These are phyloP conservation scores for Roridomyces roridus DNA, from an alignment of 768 basidiomycete species.

Conservation along the genomic window DNA sequence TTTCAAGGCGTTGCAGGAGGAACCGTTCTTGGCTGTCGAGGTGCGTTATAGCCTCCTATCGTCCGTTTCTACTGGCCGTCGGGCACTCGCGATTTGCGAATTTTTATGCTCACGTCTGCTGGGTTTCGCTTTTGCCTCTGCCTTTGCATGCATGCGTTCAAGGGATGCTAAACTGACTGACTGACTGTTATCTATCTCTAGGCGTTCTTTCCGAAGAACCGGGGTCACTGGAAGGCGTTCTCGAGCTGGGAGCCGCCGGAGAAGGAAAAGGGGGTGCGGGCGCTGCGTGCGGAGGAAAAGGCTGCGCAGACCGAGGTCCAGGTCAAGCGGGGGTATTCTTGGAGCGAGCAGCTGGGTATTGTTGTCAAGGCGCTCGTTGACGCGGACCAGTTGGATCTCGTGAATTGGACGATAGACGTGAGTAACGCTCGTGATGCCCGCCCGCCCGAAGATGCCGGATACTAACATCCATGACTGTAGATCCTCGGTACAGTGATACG, in stretches of 20 bases:
- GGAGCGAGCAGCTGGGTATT: constrained; percentile 75
- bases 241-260: constrained; percentile 76
- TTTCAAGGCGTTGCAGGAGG: constrained; percentile 88
- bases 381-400: constrained; percentile 51
- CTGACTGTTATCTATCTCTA: constrained; percentile 33
- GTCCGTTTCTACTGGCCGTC: not conserved
- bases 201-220: constrained; percentile 92
- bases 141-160: not conserved
- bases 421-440: too few species aligned
- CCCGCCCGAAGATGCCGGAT: not conserved
- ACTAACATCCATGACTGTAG: not conserved
- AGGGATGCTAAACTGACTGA: too few species aligned
- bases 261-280: constrained; percentile 43
- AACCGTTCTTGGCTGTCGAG: constrained; percentile 89
- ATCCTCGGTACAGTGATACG: constrained; percentile 11
- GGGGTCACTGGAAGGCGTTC: constrained; percentile 84
- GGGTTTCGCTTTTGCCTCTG: not conserved
- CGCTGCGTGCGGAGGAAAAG: constrained; percentile 43
- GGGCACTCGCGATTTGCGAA: too few species aligned
- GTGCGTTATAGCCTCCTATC: constrained; percentile 47
- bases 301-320: constrained; percentile 53
- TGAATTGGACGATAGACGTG: constrained; percentile 72
- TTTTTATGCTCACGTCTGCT: too few species aligned
- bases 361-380: constrained; percentile 65
- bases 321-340: constrained; percentile 69